Base-by-base conservation (phyloP, 2,329 filamentous ascomycete genomes). In the Alternaria atra region DNA sequence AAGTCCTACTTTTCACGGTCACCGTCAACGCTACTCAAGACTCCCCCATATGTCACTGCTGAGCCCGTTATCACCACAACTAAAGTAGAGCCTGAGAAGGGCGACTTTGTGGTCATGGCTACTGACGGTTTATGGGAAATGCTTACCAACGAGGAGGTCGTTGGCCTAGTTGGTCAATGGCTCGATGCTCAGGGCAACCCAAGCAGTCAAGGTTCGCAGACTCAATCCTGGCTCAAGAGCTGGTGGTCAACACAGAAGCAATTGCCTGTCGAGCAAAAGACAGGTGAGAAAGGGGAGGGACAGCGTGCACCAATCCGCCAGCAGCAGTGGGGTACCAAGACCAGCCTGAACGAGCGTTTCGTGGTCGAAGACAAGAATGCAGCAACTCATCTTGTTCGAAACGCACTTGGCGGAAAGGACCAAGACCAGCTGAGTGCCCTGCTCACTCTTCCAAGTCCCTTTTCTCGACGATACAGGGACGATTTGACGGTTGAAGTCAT, bases 61-160 rank as follows among this genome's bases (percentile, higher is more conserved):
- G 96, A 99, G 80, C 95, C 95, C 3, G 86, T 98, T 23, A 88
- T 99, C 54, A 98, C 94, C 0, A 97, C 93, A 1, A 98, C 94
- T 46, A 91, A 95, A 78, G 90, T 99, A 53, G 86, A 94, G 70
- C 95, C 95, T 1, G 88, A 92, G 55, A 92, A 92, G 64, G 94
- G 94, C 46, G 95, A 99, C 76, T 99, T 99, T 72, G 85, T 99
- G 12, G 94, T 99, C 63, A 90, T 99, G 84, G 95, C 95, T 23
- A 97, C 95, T 0, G 95, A 99, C 76, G 95, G 95, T 4, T 85
- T 99, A 1, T 99, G 95, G 95, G 95, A 99, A 81, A 98, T 98
- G 95, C 85, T 99, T 63, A 97, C 93, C 48, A 99, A 98, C 73
- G 95, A 99, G 76, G 95, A 99, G 82, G 95, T 97, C 1, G 91